Conservation (phyloP, 163 green algal genomes). For the Trebouxia gelatinosa region DNA sequence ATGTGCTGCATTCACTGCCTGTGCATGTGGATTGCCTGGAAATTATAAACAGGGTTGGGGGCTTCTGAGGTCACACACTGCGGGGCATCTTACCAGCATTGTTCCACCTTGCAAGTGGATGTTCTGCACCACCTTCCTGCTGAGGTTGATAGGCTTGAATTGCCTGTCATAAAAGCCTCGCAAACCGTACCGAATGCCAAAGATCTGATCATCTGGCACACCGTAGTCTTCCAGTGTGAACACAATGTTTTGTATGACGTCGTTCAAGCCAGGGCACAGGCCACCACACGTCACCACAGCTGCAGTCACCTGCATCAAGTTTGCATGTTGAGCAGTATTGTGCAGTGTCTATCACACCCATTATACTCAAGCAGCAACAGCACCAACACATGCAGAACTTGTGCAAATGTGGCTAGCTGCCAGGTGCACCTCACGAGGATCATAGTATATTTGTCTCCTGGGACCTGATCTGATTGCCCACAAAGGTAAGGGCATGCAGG, state of each 20-base stretch:
- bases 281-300: constrained; percentile 95
- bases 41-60: background rate
- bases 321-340: too few relatives aligned
- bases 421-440: constrained; percentile 54
- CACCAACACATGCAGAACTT: background rate
- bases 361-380: background rate
- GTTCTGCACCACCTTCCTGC: constrained; percentile 29
- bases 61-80: too few relatives aligned
- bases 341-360: background rate
- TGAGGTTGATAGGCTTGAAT: constrained; percentile 81
- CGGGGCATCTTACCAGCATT: constrained; percentile 66
- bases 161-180: constrained; percentile 87
- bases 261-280: constrained; percentile 96
- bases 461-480: constrained; percentile 85
- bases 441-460: constrained; percentile 85
- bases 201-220: constrained; percentile 59
- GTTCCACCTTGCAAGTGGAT: constrained; percentile 28
- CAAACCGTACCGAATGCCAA: constrained; percentile 83
- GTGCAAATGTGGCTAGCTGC: background rate
- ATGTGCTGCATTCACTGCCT: too few relatives aligned
- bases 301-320: constrained; percentile 82
- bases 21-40: too few relatives aligned
- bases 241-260: constrained; percentile 87
- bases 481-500: constrained; percentile 71
- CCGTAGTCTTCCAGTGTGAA: constrained; percentile 67